These are phyloP conservation scores for Colletotrichum tropicale DNA, from an alignment of 2,329 filamentous ascomycete species.

Conservation along the genomic window DNA sequence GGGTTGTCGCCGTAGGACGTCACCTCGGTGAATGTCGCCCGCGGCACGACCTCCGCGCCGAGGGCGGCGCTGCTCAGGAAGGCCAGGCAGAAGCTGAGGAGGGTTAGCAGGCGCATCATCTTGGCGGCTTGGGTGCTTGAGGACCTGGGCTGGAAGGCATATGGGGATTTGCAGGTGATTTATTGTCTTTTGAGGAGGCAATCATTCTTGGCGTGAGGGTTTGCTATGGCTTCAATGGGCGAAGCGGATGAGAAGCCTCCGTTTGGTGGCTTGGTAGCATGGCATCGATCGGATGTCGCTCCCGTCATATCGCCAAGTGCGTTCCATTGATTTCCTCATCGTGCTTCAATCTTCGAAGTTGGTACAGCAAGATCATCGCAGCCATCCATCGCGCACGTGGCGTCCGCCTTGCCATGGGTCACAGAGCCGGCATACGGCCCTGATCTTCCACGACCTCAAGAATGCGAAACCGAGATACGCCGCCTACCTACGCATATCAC, in stretches of 20 bases:
- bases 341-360: background rate
- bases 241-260: constrained; percentile 4
- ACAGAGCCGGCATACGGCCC: background rate
- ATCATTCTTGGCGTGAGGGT: background rate
- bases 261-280: background rate
- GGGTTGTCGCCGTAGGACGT: constrained; percentile 20
- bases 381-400: background rate
- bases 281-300: background rate
- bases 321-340: background rate
- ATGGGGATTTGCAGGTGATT: background rate
- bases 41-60: constrained; percentile 18
- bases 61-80: background rate
- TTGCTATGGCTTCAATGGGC: background rate
- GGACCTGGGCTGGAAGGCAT: background rate
- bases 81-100: background rate
- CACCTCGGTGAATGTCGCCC: constrained; percentile 20
- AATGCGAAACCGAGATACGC: background rate
- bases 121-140: background rate
- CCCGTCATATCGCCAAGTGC: background rate
- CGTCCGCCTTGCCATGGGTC: background rate
- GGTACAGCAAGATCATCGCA: background rate
- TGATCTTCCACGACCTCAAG: background rate
- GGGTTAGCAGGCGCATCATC: background rate
- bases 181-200: background rate
- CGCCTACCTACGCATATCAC: background rate